These are phyloP conservation scores for Globisporangium cederbergense DNA, from an alignment of 352 stramenopile genomes.

Conservation along the genomic window DNA sequence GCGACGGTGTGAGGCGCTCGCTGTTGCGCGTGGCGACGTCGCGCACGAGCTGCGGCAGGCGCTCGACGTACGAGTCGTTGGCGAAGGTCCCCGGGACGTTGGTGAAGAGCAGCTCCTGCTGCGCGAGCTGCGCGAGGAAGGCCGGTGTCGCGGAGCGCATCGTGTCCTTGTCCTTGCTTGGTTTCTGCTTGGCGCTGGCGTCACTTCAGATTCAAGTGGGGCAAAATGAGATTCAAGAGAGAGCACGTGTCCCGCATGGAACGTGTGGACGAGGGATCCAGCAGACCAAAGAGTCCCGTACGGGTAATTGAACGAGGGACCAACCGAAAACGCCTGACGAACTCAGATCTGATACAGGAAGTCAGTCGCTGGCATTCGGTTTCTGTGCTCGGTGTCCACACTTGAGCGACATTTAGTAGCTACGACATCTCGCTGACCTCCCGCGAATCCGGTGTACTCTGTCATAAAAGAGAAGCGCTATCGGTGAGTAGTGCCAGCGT, in stretches of 20 bases:
- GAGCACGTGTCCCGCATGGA: too few relatives aligned
- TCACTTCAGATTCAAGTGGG: neutral
- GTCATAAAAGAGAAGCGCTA: neutral
- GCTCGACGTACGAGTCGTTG: conserved; percentile 54
- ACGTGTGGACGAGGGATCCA: too few relatives aligned
- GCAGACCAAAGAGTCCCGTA: too few relatives aligned
- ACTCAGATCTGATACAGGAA: too few relatives aligned
- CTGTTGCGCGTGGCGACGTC: conserved; percentile 53
- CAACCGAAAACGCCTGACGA: too few relatives aligned
- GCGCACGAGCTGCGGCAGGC: conserved; percentile 52
- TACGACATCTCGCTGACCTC: too few relatives aligned
- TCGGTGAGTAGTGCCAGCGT: neutral
- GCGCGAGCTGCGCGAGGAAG: conserved; percentile 40
- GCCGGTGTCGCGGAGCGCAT: conserved; percentile 23
- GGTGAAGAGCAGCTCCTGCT: conserved; percentile 61
- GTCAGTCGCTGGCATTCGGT: too few relatives aligned
- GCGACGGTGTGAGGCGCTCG: conserved; percentile 27
- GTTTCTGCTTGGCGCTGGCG: neutral
- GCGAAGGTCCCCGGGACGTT: conserved; percentile 54
- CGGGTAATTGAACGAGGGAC: too few relatives aligned
- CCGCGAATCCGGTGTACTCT: too few relatives aligned
- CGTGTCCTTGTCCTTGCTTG: neutral
- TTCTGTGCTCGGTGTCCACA: too few relatives aligned
- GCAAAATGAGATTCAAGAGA: too few relatives aligned
- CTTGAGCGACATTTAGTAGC: neutral